Conservation (phyloP, 345 rosid genomes). For the Rhodamnia rubescens region DNA sequence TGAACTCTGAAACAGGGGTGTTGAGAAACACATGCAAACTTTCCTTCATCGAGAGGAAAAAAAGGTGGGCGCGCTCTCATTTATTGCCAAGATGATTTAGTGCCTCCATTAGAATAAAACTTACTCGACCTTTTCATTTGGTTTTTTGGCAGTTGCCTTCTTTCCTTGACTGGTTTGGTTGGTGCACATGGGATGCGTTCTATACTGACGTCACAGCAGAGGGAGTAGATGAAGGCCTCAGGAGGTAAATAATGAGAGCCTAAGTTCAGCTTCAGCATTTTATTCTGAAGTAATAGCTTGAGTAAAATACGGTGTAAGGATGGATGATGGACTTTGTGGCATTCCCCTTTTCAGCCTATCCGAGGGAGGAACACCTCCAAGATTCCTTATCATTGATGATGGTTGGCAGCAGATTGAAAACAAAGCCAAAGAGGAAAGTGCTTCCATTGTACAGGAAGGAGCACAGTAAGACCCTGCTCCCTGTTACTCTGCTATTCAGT, state of each 20-base stretch:
- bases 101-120: background rate
- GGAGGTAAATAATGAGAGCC: conserved; percentile 36
- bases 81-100: background rate
- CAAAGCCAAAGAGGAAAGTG: conserved; percentile 49
- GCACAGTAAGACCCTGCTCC: conserved; percentile 69
- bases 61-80: conserved; percentile 29
- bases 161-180: conserved; percentile 93
- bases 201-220: conserved; percentile 95
- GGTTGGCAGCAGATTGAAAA: conserved; percentile 98
- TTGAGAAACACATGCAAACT: conserved; percentile 82
- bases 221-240: conserved; percentile 89
- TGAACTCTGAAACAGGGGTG: conserved; percentile 39
- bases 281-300: background rate
- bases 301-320: background rate
- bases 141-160: conserved; percentile 46
- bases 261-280: background rate
- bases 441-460: conserved; percentile 77
- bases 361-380: conserved; percentile 86
- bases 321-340: background rate
- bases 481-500: background rate
- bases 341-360: conserved; percentile 55
- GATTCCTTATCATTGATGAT: conserved; percentile 88
- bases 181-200: conserved; percentile 99
- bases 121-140: background rate
- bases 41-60: conserved; percentile 83